Percentiles rank a stretch among this genome's conserved stretches.
These are phyloP conservation scores for Pseudocercospora macadamiae DNA, from an alignment of 2,329 filamentous ascomycete genomes.

Conservation along the genomic window DNA sequence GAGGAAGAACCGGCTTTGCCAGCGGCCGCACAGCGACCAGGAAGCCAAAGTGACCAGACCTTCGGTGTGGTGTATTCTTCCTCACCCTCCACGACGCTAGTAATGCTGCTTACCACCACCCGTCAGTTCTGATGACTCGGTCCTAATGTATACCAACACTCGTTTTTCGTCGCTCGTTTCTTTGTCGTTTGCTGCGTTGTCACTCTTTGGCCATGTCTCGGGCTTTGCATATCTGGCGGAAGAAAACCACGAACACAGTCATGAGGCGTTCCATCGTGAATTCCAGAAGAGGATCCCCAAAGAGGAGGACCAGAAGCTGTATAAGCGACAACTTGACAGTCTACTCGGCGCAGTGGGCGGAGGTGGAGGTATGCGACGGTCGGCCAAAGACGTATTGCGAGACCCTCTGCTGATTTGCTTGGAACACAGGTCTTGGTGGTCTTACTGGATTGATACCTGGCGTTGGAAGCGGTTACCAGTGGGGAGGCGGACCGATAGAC, in stretches of 20 bases:
- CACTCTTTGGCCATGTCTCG: background rate
- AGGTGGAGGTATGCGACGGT: background rate
- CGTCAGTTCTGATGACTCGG: background rate
- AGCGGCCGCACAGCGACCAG: no score
- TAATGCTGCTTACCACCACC: background rate
- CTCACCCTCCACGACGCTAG: background rate
- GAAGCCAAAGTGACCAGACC: no score
- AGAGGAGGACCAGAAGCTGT: background rate
- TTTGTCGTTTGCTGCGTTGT: background rate
- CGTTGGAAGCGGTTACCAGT: background rate
- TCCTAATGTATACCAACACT: background rate
- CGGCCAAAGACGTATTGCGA: no score
- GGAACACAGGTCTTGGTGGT: no score
- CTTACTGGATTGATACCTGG: background rate
- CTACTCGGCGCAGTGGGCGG: background rate
- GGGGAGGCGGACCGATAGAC: background rate
- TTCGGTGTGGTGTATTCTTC: no score
- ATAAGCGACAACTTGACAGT: background rate
- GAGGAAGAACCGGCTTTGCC: no score
- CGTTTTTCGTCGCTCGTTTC: background rate
- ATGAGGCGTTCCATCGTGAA: background rate
- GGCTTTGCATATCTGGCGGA: background rate
- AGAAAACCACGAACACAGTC: background rate
- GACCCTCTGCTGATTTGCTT: no score
- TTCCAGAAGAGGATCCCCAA: constrained; percentile 2